phyloP scores from a whole-genome alignment of 495 filamentous ascomycete genomes.

The Pyronema domesticum region DNA sequence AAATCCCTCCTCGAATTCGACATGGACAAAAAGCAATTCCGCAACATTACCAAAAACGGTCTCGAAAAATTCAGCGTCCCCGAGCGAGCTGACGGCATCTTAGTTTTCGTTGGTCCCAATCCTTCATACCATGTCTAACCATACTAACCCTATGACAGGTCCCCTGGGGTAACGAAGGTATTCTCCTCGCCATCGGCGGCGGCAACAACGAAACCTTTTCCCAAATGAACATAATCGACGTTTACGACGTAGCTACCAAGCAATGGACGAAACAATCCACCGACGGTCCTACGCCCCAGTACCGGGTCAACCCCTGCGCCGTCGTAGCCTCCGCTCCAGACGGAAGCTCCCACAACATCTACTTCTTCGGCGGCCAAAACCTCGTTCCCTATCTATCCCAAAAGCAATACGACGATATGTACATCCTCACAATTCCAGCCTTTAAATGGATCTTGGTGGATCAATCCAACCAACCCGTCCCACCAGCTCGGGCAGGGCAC shows the following conservation, averaged over 20 bases:
- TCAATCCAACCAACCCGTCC: constrained; percentile 32
- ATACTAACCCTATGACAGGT: constrained; percentile 28
- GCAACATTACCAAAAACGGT: constrained; percentile 55
- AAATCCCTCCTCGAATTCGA: constrained; percentile 54
- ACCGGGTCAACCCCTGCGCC: constrained; percentile 58
- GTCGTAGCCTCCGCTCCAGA: constrained; percentile 53
- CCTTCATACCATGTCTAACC: neutral
- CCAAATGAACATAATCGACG: constrained; percentile 54
- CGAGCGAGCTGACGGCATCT: constrained; percentile 50
- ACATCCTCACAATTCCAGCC: constrained; percentile 55
- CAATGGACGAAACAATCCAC: constrained; percentile 66
- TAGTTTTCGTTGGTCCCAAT: constrained; percentile 28
- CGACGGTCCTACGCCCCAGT: constrained; percentile 39
- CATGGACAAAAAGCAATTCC: constrained; percentile 28
- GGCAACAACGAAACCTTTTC: constrained; percentile 41
- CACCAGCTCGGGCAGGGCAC: constrained; percentile 48
- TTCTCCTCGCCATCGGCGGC: constrained; percentile 51
- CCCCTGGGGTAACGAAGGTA: constrained; percentile 50
- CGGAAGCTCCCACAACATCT: constrained; percentile 52
- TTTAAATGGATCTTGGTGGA: constrained; percentile 59
- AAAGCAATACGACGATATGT: constrained; percentile 55
- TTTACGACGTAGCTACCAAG: constrained; percentile 58
- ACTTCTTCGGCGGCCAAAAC: constrained; percentile 62
- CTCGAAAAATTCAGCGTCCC: constrained; percentile 44
- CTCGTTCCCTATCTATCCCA: constrained; percentile 40